Base-by-base conservation (phyloP, 2,329 filamentous ascomycete genomes). In the Periconia macrospinosa region DNA sequence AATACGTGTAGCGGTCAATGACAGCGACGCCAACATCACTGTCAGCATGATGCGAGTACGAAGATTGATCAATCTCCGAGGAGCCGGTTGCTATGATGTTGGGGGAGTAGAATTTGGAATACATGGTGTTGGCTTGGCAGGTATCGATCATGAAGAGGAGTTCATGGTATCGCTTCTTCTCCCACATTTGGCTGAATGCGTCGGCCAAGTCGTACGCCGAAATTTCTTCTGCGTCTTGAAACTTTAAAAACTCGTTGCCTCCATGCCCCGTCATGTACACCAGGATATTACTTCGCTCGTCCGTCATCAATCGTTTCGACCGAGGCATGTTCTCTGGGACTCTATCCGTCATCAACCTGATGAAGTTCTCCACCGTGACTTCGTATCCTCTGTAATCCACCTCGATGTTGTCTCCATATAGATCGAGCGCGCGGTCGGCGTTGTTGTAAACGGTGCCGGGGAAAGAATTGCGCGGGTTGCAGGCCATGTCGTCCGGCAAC, bases 91-190 rank as follows among this genome's bases (percentile, higher is more conserved):
- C 94, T 67, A 99, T 92, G 67, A 99, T 97, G 69, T 97, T 97
- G 45, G 93, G 93, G 6, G 92, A 96, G 80, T 99, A 99, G 69
- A 99, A 91, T 66, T 96, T 93, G 71, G 88, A 93, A 78, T 96
- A 99, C 92, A 99, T 97, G 30, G 94, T 99, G 75, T 99, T 99
- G 51, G 94, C 94, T 78, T 99, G 94, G 78, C 94, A 99, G 0
- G 94, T 99, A 75, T 99, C 94, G 76, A 99, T 99, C 94, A 99
- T 99, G 81, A 99, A 99, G 53, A 99, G 85, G 63, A 99, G 87
- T 76, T 99, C 94, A 73, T 97, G 91, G 76, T 97, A 99, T 71
- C 94, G 88, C 79, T 95, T 95, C 86, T 99, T 99, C 82, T 99
- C 94, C 90, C 92, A 97, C 94, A 99, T 99, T 80, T 99, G 93